Percentiles rank a stretch among this genome's conserved stretches.
These are phyloP conservation scores for Acer negundo DNA, from an alignment of 345 rosid genomes.

Conservation along the genomic window DNA sequence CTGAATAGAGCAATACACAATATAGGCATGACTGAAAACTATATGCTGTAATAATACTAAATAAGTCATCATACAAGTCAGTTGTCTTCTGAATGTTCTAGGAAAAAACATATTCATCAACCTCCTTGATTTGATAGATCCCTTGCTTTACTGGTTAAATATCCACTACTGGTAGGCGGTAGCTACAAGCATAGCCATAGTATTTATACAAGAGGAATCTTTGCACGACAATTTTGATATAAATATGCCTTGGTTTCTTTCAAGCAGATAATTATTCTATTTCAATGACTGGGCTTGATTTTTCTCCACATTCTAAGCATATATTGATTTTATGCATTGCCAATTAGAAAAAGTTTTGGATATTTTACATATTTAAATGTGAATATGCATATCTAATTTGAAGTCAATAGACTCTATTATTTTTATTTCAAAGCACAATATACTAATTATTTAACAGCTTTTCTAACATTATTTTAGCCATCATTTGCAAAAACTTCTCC, in stretches of 20 bases:
- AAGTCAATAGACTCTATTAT: background rate
- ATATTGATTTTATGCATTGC: background rate
- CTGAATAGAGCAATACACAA: constrained; percentile 37
- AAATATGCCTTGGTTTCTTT: background rate
- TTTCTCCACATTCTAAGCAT: background rate
- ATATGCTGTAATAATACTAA: background rate
- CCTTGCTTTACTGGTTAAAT: background rate
- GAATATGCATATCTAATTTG: background rate
- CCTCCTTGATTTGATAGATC: background rate
- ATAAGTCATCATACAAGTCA: background rate
- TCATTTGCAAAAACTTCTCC: background rate
- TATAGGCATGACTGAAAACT: background rate
- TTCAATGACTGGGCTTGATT: background rate
- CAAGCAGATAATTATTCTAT: background rate
- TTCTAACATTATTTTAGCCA: background rate
- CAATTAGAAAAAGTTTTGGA: background rate
- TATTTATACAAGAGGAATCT: background rate
- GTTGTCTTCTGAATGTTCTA: background rate
- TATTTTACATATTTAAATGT: background rate
- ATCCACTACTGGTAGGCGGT: background rate
- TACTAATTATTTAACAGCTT: background rate
- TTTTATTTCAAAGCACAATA: no score
- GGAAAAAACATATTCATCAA: background rate
- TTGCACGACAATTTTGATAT: background rate
- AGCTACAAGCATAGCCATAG: background rate